Conservation (phyloP, 345 rosid genomes). For the Syzygium aqueum region DNA sequence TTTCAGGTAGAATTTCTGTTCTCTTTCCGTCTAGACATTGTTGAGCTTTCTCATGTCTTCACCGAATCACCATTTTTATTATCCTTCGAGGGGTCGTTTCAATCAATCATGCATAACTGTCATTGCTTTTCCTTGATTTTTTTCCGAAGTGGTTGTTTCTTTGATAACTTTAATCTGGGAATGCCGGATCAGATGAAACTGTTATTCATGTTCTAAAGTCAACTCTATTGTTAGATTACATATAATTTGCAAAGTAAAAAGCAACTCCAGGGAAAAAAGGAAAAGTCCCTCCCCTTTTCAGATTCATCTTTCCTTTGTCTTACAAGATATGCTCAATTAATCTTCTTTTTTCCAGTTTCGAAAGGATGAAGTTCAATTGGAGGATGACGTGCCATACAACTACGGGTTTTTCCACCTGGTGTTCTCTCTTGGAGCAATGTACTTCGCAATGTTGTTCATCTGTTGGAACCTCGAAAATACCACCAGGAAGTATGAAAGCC, state of each 20-base stretch:
- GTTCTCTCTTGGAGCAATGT: slow-evolving; percentile 86
- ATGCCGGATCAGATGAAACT: not conserved
- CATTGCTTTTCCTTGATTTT: not conserved
- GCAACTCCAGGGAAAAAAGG: not conserved
- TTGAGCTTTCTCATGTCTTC: not conserved
- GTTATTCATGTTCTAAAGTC: not conserved
- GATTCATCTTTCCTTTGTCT: not conserved
- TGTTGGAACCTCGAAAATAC: slow-evolving; percentile 74
- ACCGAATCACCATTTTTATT: not conserved
- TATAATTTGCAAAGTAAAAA: not conserved
- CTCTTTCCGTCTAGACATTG: not conserved
- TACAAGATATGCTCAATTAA: not conserved
- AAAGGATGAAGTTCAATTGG: slow-evolving; percentile 39
- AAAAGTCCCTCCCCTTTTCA: not conserved
- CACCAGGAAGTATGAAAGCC: slow-evolving; percentile 27
- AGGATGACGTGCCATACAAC: slow-evolving; percentile 66
- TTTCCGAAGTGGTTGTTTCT: not conserved
- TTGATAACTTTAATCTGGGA: not conserved
- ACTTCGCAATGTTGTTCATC: slow-evolving; percentile 85
- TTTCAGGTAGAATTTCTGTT: slow-evolving; percentile 41
- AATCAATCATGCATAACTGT: not conserved
- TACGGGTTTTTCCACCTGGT: slow-evolving; percentile 81
- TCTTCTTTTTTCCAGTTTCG: slow-evolving; percentile 31
- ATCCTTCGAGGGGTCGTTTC: not conserved
- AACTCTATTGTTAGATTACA: not conserved